phyloP scores from a whole-genome alignment of 208 protist species.

The Angomonas desouzai region DNA sequence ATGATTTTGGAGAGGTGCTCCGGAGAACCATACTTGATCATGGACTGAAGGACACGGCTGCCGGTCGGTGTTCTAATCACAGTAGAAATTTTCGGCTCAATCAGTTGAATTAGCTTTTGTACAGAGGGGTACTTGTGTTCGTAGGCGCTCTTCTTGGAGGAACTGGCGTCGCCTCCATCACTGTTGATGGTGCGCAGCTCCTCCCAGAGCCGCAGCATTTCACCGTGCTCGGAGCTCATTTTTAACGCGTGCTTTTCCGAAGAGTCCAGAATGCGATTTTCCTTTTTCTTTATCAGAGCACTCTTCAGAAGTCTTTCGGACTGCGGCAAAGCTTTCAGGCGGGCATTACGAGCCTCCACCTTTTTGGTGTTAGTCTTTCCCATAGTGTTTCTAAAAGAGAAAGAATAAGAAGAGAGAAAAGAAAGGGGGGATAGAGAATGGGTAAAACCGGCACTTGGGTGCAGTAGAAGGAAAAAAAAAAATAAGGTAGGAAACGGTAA shows the following conservation, averaged over 20 bases:
- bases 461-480: neutral
- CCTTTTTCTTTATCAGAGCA: constrained; percentile 87
- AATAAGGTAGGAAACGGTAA: neutral
- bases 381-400: constrained; percentile 31
- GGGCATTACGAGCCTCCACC: constrained; percentile 56
- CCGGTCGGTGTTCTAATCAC: constrained; percentile 65
- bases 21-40: constrained; percentile 85
- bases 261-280: constrained; percentile 77
- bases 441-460: constrained; percentile 1
- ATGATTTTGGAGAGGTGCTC: constrained; percentile 61
- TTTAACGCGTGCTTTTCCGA: constrained; percentile 86
- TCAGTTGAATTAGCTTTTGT: constrained; percentile 74
- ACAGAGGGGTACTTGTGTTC: constrained; percentile 87
- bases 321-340: constrained; percentile 63
- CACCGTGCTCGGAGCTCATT: constrained; percentile 85
- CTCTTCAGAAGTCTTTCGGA: constrained; percentile 71
- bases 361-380: constrained; percentile 78
- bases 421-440: neutral
- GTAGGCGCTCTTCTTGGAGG: constrained; percentile 53
- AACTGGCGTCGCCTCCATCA: constrained; percentile 9
- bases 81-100: constrained; percentile 73
- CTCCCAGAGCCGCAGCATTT: constrained; percentile 86
- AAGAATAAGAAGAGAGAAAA: neutral
- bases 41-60: constrained; percentile 87
- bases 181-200: constrained; percentile 53